These are phyloP conservation scores for Eutypella sp. DNA, from an alignment of 2,329 filamentous ascomycete species.

Conservation along the genomic window DNA sequence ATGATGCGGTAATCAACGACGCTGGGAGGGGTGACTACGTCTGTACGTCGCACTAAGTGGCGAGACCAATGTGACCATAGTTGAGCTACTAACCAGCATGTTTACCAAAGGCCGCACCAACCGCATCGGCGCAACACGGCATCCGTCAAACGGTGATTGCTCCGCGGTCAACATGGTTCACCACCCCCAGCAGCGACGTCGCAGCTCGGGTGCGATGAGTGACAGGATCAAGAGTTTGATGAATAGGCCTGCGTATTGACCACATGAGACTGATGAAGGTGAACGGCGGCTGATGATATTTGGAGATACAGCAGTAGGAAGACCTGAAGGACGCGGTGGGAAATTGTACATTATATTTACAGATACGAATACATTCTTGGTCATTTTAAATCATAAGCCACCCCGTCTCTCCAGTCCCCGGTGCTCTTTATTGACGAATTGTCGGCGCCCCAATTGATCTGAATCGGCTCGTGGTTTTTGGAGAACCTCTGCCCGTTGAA, in stretches of 20 bases:
- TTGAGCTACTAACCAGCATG: constrained; percentile 1
- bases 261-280: not conserved
- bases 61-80: too few species aligned
- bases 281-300: too few species aligned
- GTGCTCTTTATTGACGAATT: too few species aligned
- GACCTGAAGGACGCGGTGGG: too few species aligned
- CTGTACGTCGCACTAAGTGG: constrained; percentile 16
- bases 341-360: too few species aligned
- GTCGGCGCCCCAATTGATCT: constrained; percentile 29
- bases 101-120: constrained; percentile 23
- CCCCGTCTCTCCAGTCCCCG: too few species aligned
- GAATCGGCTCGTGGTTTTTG: constrained; percentile 33
- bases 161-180: constrained; percentile 20
- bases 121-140: constrained; percentile 19
- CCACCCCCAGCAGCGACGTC: constrained; percentile 22
- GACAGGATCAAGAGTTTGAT: constrained; percentile 23
- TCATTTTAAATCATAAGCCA: too few species aligned
- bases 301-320: too few species aligned
- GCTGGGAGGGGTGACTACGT: constrained; percentile 25
- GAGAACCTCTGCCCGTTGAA: constrained; percentile 35
- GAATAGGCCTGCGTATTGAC: constrained; percentile 25
- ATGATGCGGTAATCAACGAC: constrained; percentile 27
- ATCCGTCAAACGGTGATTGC: constrained; percentile 23
- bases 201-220: constrained; percentile 21
- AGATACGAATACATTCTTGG: too few species aligned